phyloP scores from a whole-genome alignment of 192 early-diverging fungal genomes.

The Mortierella claussenii region DNA sequence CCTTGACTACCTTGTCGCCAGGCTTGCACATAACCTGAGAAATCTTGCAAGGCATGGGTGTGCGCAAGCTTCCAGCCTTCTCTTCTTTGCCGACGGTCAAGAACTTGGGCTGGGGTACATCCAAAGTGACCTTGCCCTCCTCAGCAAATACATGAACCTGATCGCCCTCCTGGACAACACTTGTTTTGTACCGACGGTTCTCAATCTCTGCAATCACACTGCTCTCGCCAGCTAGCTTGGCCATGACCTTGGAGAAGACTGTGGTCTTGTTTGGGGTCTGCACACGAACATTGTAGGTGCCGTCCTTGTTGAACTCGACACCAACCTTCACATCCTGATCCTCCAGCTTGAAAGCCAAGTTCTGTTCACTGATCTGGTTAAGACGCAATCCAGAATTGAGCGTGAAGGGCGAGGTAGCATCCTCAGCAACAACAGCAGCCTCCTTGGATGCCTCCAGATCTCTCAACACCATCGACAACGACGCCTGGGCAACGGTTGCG shows the following conservation, averaged over 20 bases:
- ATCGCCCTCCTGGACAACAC: conserved; percentile 68
- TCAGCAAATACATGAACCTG: conserved; percentile 55
- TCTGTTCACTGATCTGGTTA: conserved; percentile 55
- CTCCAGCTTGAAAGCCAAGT: conserved; percentile 47
- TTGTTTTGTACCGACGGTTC: conserved; percentile 65
- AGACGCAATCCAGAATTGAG: conserved; percentile 55
- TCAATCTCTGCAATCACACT: conserved; percentile 71
- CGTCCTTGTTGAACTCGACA: conserved; percentile 43
- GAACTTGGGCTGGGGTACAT: conserved; percentile 67
- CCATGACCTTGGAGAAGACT: conserved; percentile 51
- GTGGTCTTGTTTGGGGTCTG: conserved; percentile 36
- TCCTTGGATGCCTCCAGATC: conserved; percentile 48
- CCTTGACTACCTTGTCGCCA: conserved; percentile 85
- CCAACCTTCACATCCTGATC: conserved; percentile 53
- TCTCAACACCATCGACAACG: conserved; percentile 53
- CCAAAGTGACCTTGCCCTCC: conserved; percentile 61
- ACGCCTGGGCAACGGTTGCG: conserved; percentile 74
- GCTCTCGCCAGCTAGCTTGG: conserved; percentile 57
- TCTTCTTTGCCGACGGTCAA: conserved; percentile 57
- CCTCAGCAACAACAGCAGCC: conserved; percentile 24
- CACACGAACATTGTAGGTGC: conserved; percentile 56
- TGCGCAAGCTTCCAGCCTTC: conserved; percentile 74
- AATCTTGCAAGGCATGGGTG: conserved; percentile 99
- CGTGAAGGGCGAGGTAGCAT: conserved; percentile 60
- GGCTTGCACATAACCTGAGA: conserved; percentile 76